Evolutionary conservation across 1,139 yeast species (phyloP).

Genomic region (Suhomyces yuchorum): DNA sequence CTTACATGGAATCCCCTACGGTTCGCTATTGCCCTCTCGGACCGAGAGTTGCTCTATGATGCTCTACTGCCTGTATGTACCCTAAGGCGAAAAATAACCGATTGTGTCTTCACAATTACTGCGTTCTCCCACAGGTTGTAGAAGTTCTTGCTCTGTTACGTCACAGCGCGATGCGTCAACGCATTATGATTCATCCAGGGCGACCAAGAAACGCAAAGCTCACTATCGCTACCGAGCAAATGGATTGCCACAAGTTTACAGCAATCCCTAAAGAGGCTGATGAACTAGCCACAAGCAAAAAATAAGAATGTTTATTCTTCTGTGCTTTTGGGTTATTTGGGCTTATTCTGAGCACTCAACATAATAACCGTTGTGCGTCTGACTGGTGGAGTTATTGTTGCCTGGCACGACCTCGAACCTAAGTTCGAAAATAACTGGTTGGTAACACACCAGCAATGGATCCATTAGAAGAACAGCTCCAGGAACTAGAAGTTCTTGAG

Average conservation of each 20-base stretch:
- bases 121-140: neutral
- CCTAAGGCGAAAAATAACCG: neutral
- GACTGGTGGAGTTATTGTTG: neutral
- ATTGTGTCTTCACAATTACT: neutral
- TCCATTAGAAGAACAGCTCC: slow-evolving; percentile 69
- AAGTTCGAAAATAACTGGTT: neutral
- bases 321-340: too few species aligned
- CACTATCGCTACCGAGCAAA: too few species aligned
- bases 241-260: neutral
- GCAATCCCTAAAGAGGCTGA: neutral
- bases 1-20: too few species aligned
- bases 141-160: neutral
- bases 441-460: slow-evolving; percentile 53
- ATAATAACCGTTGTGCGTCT: neutral
- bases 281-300: neutral
- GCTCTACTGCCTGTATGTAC: too few species aligned
- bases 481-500: slow-evolving; percentile 81
- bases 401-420: neutral
- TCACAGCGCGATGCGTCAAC: neutral
- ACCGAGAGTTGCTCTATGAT: too few species aligned
- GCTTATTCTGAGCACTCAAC: too few species aligned
- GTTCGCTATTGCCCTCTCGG: too few species aligned
- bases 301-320: neutral
- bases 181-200: too few species aligned
- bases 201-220: too few species aligned